Evolutionary conservation across 1,284 basidiomycete species (phyloP), one percentile per base, ranked within the genome.

Genomic region (Malassezia equina): DNA sequence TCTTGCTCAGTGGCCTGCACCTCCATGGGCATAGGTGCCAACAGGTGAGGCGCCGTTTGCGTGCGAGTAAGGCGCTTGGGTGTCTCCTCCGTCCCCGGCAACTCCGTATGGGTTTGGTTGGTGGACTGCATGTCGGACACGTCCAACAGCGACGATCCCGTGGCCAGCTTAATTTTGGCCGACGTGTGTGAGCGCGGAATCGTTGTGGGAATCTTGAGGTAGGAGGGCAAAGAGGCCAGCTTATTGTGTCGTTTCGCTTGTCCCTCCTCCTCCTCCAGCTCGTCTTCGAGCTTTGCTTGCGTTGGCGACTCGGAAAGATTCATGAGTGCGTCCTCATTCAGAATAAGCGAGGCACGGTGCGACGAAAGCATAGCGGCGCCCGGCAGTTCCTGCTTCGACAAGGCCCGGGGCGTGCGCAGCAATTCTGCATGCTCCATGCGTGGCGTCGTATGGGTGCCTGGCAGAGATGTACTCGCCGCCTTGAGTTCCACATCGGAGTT

Each of bases 191-290:
- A 58, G 53, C 69, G 66, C 19, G 69, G 69, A 17, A 72, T 71
- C 11, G 66, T 51, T 15, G 71, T 73, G 3, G 71, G 71, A 42
- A 73, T 73, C 53, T 70, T 70, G 46, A 73, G 69, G 34, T 72
- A 73, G 5, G 71, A 73, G 5, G 71, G 71, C 6, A 72, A 51
- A 2, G 71, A 62, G 2, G 27, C n/a, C 21, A 55, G 33, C 42
- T 41, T 41, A n/a, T 9, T 11, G 44, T 8, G 40, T 21, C 17
- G 48, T 15, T 23, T 32, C 13, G 19, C 11, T 7, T 13, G 2
- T 7, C 15, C 19, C 12, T 39, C 33, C 9, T 39, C 46, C 2
- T 39, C 33, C 13, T 32, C 33, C 13, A 6, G 31, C 12, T n/a
- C 15, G 9, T 27, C 23, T 8, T 4, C 23, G 2, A 2, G 1